These are phyloP conservation scores for Naganishia onofrii DNA, from an alignment of 768 basidiomycete species.

Conservation along the genomic window DNA sequence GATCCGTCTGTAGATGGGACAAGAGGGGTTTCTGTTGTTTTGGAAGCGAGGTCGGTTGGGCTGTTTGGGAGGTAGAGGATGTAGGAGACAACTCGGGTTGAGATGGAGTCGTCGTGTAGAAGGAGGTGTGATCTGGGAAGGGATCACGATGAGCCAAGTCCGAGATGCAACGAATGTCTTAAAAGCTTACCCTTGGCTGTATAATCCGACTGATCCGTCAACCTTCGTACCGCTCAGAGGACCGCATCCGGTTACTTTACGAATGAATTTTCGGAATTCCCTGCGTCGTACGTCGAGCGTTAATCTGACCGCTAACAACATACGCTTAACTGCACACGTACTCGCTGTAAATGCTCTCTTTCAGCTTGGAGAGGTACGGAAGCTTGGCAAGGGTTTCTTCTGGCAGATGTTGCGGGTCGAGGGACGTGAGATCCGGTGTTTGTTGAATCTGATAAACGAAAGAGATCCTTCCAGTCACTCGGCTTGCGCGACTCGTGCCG, in stretches of 20 bases:
- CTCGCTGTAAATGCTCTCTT: constrained; percentile 84
- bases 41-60: constrained; percentile 33
- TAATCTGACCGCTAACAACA: not conserved
- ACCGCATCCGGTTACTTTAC: constrained; percentile 84
- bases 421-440: constrained; percentile 91
- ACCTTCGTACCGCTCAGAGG: constrained; percentile 85
- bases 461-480: not conserved
- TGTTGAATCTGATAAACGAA: constrained; percentile 72
- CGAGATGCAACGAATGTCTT: not conserved
- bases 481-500: not conserved
- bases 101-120: constrained; percentile 98
- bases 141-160: not conserved
- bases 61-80: constrained; percentile 86
- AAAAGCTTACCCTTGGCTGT: constrained; percentile 76
- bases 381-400: constrained; percentile 73
- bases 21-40: constrained; percentile 60
- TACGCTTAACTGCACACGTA: constrained; percentile 4
- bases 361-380: constrained; percentile 73
- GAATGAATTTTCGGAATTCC: constrained; percentile 76
- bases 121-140: constrained; percentile 62
- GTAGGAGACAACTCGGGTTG: constrained; percentile 87
- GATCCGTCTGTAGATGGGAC: constrained; percentile 38
- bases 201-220: constrained; percentile 92
- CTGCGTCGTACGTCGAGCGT: constrained; percentile 22
- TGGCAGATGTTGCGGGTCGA: constrained; percentile 70